Evolutionary conservation across 331 rosid genomes (phyloP).

Genomic region (Quercus tomentella): DNA sequence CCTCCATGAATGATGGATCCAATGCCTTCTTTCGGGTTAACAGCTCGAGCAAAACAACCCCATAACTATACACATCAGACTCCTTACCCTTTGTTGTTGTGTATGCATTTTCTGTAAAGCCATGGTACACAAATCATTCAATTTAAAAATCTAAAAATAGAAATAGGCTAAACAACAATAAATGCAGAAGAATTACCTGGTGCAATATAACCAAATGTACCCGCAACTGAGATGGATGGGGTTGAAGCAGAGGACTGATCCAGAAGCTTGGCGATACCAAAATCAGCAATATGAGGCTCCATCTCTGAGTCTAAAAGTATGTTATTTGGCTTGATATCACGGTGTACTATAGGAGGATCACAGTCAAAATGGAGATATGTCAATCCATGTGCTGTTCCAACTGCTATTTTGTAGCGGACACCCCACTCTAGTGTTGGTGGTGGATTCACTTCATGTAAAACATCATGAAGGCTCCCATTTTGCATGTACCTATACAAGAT

Average conservation of each 20-base stretch:
- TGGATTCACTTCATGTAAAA: slow-evolving; percentile 52
- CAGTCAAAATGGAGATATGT: slow-evolving; percentile 81
- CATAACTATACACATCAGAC: slow-evolving; percentile 77
- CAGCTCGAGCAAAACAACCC: slow-evolving; percentile 80
- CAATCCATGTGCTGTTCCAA: slow-evolving; percentile 76
- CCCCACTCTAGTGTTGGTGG: slow-evolving; percentile 47
- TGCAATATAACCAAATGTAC: slow-evolving; percentile 79
- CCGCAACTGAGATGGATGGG: slow-evolving; percentile 37
- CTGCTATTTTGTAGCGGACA: slow-evolving; percentile 57
- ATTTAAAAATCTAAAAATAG: background rate
- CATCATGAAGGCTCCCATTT: slow-evolving; percentile 88
- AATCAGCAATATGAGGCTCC: slow-evolving; percentile 79
- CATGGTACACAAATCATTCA: slow-evolving; percentile 2
- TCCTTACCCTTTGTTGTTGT: slow-evolving; percentile 41
- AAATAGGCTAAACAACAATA: background rate
- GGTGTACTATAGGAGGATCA: slow-evolving; percentile 70
- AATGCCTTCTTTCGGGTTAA: slow-evolving; percentile 66
- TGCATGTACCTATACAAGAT: slow-evolving; percentile 64
- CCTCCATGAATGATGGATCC: slow-evolving; percentile 49
- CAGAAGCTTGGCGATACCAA: slow-evolving; percentile 74
- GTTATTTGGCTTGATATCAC: slow-evolving; percentile 84
- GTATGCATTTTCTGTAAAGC: slow-evolving; percentile 63
- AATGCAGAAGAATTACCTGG: slow-evolving; percentile 47
- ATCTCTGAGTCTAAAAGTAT: slow-evolving; percentile 75
- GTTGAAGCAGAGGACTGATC: slow-evolving; percentile 42